phyloP scores from a whole-genome alignment of 345 rosid species.

The Trapa bicornis region DNA sequence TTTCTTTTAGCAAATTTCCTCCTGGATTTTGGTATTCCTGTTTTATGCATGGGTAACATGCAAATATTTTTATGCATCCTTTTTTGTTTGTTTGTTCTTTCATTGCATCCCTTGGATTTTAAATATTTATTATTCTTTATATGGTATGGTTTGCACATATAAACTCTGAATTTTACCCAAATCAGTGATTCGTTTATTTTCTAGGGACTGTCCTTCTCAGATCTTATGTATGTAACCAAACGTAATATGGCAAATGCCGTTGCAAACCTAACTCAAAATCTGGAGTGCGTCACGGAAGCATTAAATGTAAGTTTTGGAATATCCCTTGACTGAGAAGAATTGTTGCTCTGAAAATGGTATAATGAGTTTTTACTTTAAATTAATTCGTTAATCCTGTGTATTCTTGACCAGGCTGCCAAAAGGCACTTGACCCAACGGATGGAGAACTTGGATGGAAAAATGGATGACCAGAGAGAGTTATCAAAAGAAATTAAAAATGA shows the following conservation, averaged over 20 bases:
- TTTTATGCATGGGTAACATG: background rate
- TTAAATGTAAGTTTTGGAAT: constrained; percentile 43
- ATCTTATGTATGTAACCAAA: constrained; percentile 82
- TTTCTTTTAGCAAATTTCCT: background rate
- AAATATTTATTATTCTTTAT: background rate
- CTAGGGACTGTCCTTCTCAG: constrained; percentile 73
- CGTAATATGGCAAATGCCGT: constrained; percentile 63
- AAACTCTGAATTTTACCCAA: background rate
- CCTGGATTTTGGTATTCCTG: background rate
- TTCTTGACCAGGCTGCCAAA: constrained; percentile 47
- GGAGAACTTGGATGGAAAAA: constrained; percentile 59
- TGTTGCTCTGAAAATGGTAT: too few species aligned
- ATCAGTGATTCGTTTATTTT: background rate
- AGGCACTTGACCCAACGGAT: constrained; percentile 71
- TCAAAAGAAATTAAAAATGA: constrained; percentile 52
- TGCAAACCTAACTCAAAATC: constrained; percentile 63
- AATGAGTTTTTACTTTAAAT: too few species aligned
- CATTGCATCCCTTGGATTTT: background rate
- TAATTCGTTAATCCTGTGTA: too few species aligned
- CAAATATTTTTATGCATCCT: background rate
- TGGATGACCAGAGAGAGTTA: constrained; percentile 63
- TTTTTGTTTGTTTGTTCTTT: background rate
- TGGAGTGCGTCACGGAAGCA: constrained; percentile 63
- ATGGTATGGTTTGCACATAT: background rate
- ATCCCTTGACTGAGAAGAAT: background rate